Evolutionary conservation across 371 early-diverging fungal genomes (phyloP), one percentile per base, ranked within the genome.

Genomic region (Blastocladiella emersonii): DNA sequence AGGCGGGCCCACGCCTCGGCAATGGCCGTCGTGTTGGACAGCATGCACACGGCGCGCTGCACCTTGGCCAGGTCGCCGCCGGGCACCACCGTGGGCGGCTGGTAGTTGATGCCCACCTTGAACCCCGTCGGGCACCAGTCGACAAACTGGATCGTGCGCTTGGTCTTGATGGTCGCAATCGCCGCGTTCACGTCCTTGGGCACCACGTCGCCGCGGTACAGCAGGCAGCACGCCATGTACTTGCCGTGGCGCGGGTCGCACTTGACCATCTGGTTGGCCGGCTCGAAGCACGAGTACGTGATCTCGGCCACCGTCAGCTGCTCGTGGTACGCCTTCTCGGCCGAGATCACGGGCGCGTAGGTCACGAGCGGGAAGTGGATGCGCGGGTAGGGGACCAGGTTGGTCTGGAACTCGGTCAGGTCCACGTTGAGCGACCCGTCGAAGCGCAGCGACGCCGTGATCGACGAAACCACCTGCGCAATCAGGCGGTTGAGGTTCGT

Each of bases 381-480:
- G 76, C 93, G 90, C 65, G 95, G 98, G 78, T 92, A 97, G 34
- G 98, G 98, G 34, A 97, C 95, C 77, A 97, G 81, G 79, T 97
- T 97, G 67, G 95, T 94, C 76, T 93, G 94, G 85, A 95, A 94
- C 78, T 97, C 95, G 65, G 85, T 91, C 75, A 97, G 75, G 75
- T 97, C 98, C 36, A 95, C 95, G 76, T 97, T 97, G 68, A 97
- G 80, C 41, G 89, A 87, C 60, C 98, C 98, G 65, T 91, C 90
- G 80, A 99, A 99, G 74, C 99, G 91, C 62, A 99, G 85, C 51
- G 99, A 98, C 36, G 99, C 96, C 63, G 99, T 99, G 83, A 99
- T 97, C 66, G 98, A 98, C 56, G 98, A 98, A 49, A 98, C 98
- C 56, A 98, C 98, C 79, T 99, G 99, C 63, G 99, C 98, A 74